Evolutionary conservation across 116 monocot species (phyloP).

Genomic region (Posidonia oceanica): DNA sequence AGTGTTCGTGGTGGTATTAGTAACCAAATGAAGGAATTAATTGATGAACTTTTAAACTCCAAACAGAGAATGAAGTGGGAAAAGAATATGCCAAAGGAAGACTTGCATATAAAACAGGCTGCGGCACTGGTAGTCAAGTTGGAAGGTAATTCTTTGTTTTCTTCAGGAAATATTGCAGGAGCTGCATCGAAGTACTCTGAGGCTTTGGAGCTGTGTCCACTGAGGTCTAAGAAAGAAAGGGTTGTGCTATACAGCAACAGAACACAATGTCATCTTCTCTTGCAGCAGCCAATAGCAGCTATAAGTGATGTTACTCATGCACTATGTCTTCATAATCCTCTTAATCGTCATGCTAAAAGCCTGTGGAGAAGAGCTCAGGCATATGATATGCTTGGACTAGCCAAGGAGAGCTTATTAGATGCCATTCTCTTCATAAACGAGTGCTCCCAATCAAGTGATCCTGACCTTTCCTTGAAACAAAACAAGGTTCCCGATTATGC

Average conservation of each 20-base stretch:
- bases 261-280: conserved; percentile 91
- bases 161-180: conserved; percentile 74
- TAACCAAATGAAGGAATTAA: conserved; percentile 37
- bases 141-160: conserved; percentile 92
- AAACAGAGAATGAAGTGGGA: conserved; percentile 58
- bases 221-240: conserved; percentile 88
- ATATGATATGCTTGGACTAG: conserved; percentile 84
- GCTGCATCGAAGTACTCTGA: conserved; percentile 88
- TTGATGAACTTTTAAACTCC: conserved; percentile 52
- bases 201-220: conserved; percentile 80
- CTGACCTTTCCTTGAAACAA: conserved; percentile 63
- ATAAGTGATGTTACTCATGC: conserved; percentile 95
- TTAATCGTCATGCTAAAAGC: conserved; percentile 84
- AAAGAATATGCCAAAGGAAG: conserved; percentile 86
- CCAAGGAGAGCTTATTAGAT: conserved; percentile 91
- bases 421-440: conserved; percentile 91
- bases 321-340: conserved; percentile 76
- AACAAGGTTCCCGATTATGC: conserved; percentile 99
- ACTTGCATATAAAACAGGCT: conserved; percentile 80
- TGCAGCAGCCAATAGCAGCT: conserved; percentile 83
- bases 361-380: conserved; percentile 97
- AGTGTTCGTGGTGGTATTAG: conserved; percentile 16
- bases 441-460: conserved; percentile 72
- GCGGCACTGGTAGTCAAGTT: conserved; percentile 88
- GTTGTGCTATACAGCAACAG: conserved; percentile 90